Conservation (phyloP, 108 stramenopile genomes). For the Skeletonema tropicum region DNA sequence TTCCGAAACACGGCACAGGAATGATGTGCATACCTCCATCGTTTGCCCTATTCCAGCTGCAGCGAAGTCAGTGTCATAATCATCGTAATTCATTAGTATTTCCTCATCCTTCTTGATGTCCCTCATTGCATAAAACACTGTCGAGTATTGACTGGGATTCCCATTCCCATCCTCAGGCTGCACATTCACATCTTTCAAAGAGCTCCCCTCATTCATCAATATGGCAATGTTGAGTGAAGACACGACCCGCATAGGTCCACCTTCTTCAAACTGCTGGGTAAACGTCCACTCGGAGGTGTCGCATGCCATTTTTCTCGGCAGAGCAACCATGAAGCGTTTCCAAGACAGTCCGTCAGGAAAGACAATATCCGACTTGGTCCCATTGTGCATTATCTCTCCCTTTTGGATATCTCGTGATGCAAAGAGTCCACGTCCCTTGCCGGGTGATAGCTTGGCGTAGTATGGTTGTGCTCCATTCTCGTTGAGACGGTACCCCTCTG, state of each 20-base stretch:
- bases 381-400: slow-evolving; percentile 12
- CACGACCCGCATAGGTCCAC: not conserved
- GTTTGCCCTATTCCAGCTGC: not conserved
- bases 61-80: not conserved
- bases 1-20: no score
- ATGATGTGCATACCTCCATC: no score
- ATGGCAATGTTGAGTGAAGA: not conserved
- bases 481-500: not conserved
- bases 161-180: not conserved
- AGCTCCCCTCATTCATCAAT: not conserved
- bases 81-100: not conserved
- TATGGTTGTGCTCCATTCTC: slow-evolving; percentile 1
- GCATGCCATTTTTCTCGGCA: slow-evolving; percentile 16
- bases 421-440: slow-evolving; percentile 15
- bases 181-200: not conserved
- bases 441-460: slow-evolving; percentile 7
- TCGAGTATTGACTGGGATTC: not conserved
- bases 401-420: slow-evolving; percentile 18
- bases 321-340: slow-evolving; percentile 10
- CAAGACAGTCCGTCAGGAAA: slow-evolving; percentile 3
- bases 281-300: slow-evolving; percentile 2
- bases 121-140: not conserved
- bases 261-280: not conserved
- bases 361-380: not conserved
- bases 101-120: not conserved